Percentiles rank a stretch among this genome's conserved stretches.
Evolutionary conservation across 805 yeast species (phyloP).

Genomic region (Kodamaea laetipori): DNA sequence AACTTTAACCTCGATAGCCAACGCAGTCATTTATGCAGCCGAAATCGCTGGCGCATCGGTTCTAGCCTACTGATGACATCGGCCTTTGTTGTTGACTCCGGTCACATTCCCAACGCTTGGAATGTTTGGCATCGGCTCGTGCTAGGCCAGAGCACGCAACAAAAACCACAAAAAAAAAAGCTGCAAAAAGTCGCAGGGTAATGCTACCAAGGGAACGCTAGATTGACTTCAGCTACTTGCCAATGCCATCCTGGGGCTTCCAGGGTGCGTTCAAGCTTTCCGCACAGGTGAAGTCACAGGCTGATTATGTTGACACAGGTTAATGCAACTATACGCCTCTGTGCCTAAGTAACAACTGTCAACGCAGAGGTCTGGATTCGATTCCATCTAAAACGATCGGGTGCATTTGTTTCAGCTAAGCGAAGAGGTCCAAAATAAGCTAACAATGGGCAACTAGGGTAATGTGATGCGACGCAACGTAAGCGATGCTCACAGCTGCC

Average conservation of each 20-base stretch:
- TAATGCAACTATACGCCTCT: conserved; percentile 1
- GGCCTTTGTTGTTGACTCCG: conserved; percentile 1
- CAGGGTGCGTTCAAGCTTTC: too few species aligned
- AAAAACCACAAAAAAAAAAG: background rate
- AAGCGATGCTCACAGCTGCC: too few species aligned
- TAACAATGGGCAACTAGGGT: too few species aligned
- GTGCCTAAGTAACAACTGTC: conserved; percentile 8
- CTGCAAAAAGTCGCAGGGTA: background rate
- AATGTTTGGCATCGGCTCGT: conserved; percentile 1
- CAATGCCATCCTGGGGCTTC: too few species aligned
- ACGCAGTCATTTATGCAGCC: background rate
- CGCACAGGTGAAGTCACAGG: background rate
- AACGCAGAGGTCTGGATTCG: conserved; percentile 7
- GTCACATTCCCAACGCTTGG: background rate
- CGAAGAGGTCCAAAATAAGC: background rate
- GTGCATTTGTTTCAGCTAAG: conserved; percentile 2
- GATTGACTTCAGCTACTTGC: too few species aligned
- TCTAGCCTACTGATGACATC: conserved; percentile 4
- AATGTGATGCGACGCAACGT: too few species aligned
- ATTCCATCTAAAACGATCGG: conserved; percentile 4
- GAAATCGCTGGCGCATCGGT: conserved; percentile 2
- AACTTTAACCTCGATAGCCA: conserved; percentile 1
- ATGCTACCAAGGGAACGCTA: too few species aligned
- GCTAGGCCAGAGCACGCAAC: conserved; percentile 3
- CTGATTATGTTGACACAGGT: background rate